phyloP scores from a whole-genome alignment of 352 stramenopile species.

The Globisporangium splendens region DNA sequence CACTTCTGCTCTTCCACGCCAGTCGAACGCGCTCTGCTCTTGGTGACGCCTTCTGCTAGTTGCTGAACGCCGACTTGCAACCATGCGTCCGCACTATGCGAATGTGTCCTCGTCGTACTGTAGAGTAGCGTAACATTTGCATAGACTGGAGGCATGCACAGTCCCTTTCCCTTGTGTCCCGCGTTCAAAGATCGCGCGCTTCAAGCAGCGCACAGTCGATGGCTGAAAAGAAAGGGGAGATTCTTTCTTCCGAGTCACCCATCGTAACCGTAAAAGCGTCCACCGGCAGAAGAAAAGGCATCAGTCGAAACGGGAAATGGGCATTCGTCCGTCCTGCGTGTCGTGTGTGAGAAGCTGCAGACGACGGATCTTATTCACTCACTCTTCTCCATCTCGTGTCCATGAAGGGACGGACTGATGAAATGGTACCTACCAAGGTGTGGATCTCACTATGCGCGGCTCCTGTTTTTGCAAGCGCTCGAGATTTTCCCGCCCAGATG shows the following conservation, averaged over 20 bases:
- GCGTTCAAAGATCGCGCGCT: background rate
- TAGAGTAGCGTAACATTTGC: background rate
- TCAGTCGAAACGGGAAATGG: background rate
- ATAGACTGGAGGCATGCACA: background rate
- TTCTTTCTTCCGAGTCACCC: too few relatives aligned
- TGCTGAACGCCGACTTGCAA: too few relatives aligned
- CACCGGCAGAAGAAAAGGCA: background rate
- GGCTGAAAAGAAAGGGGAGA: background rate
- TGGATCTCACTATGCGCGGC: background rate
- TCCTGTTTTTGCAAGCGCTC: background rate
- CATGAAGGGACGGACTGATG: background rate
- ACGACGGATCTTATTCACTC: background rate
- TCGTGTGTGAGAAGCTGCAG: background rate
- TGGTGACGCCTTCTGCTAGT: too few relatives aligned
- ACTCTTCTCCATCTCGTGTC: background rate
- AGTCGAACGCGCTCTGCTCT: too few relatives aligned
- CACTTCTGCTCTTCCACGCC: too few relatives aligned
- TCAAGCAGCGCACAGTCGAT: background rate
- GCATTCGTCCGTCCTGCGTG: background rate
- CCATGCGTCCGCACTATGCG: too few relatives aligned
- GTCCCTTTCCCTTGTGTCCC: background rate
- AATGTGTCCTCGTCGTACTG: too few relatives aligned
- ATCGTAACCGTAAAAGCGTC: background rate
- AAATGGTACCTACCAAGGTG: constrained; percentile 9
- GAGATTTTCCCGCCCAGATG: background rate